Conservation (phyloP, 371 early-diverging fungal species). For the Phascolomyces articulosus region DNA sequence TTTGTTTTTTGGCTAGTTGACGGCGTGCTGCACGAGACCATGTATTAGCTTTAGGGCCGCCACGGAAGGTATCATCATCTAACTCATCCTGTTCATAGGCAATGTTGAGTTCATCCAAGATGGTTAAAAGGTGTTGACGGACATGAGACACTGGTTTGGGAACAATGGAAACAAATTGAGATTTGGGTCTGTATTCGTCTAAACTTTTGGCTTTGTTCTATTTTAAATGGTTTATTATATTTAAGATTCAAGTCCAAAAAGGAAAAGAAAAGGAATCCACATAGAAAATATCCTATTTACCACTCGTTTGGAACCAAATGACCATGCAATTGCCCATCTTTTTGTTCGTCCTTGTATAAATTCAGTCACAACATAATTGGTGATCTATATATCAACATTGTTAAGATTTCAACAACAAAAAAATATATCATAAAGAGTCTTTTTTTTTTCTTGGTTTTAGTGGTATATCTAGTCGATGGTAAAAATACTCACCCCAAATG, state of each 20-base stretch:
- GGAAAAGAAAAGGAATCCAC: neutral
- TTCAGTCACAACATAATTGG: conserved; percentile 51
- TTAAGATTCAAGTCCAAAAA: neutral
- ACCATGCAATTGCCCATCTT: conserved; percentile 74
- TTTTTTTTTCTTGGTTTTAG: no score
- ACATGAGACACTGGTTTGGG: conserved; percentile 14
- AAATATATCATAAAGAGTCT: neutral
- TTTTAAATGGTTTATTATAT: neutral
- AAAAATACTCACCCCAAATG: neutral
- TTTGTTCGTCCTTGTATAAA: conserved; percentile 62
- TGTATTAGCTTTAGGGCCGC: conserved; percentile 34
- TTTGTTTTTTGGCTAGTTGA: conserved; percentile 28
- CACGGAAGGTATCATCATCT: conserved; percentile 10
- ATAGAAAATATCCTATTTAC: neutral
- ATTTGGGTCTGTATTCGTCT: conserved; percentile 34
- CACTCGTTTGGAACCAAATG: conserved; percentile 45
- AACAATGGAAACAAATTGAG: conserved; percentile 26
- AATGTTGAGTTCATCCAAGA: conserved; percentile 39
- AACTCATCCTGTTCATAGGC: conserved; percentile 12
- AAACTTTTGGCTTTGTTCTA: conserved; percentile 19
- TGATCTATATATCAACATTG: conserved; percentile 24
- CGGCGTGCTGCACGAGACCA: conserved; percentile 57
- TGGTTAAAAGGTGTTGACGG: conserved; percentile 10
- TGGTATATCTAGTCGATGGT: no score
- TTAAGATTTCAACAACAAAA: no score